Base-by-base conservation (phyloP, 495 filamentous ascomycete species). In the Penicillium taxi region DNA sequence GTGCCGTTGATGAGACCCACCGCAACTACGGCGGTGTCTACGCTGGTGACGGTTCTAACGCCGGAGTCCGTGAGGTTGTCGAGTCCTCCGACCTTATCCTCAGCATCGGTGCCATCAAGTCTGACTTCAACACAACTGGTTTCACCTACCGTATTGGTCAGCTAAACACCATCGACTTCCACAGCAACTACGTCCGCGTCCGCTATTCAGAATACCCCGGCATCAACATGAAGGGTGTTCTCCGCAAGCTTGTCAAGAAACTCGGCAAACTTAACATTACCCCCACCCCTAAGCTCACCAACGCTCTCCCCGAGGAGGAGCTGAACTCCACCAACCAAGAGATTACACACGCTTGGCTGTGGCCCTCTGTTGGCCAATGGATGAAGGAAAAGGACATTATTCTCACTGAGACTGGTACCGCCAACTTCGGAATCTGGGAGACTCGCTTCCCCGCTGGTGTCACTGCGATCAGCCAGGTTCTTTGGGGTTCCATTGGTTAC, bases 381-480 rank as follows among this genome's bases (percentile, higher is more conserved):
- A 58, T 94, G 15, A 69, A 77, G 42, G 68, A 79, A 31, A 68
- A 77, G 13, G 89, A 96, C 48, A 74, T 94, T 33, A 69, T 95
- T 26, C 75, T 94, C 29, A 90, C 86, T 0, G 89, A 94, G 56
- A 94, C 88, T 11, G 88, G 89, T 31, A 94, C 88, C 3, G 70
- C 86, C 19, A 89, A 86, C 62, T 93, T 94, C 60, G 88, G 89
- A 27, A 84, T 93, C 44, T 86, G 81, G 76, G 86, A 94, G 37
- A 88, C 84, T 20, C 78, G 78, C 15, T 91, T 93, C 67, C 86
- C 86, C 1, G 55, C 72, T 16, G 66, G 73, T 17, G 84, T 90
- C 1, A 84, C 74, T 3, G 82, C 82, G 12, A 72, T 94, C 44
- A 86, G 75, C 29, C 87, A 94, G 56, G 81, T 90, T 1, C 74